Evolutionary conservation across 352 stramenopile species (phyloP), one percentile per base, ranked within the genome.

Genomic region (Phytophthora colocasiae): DNA sequence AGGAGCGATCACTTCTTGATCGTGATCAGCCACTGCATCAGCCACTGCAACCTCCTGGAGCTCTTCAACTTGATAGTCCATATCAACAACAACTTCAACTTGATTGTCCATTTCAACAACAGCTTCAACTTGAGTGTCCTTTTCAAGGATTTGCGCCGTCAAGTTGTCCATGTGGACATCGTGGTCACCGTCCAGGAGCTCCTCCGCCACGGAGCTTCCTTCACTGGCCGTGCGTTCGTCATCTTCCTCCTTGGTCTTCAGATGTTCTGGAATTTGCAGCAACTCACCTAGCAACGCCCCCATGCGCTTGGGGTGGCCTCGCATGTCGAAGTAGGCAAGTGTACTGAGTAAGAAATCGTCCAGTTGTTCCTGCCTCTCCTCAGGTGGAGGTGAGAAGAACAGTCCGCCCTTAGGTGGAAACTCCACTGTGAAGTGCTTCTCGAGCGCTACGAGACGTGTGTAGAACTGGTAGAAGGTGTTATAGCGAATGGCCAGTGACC

Each of bases 391-490:
- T 27, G 77, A 84, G 64, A 77, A 90, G 73, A 90, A 92, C 27
- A 90, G 58, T 19, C 67, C 58, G 34, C 82, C 77, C 50, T 91
- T 91, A 56, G 79, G 77, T 0, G 85, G 85, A 58, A 93, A 92
- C 3, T 80, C 60, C 47, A 87, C 87, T 2, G 58, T 64, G 46
- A 92, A 91, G 51, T 76, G 55, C 40, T 71, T 73, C 49, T 90
- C 83, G 8, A 83, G 34, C 5, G 69, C 71, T 9, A 73, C 45
- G 46, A 93, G 69, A 9, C 77, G 72, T 54, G 36, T 55, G 72
- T 93, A 91, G 54, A 87, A 87, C 22, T 71, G 58, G 51, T 73
- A 77, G 69, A 91, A 91, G 7, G 74, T 76, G 66, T 75, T 87
- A 71, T 92, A 93, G 50, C 85, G 85, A 36, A 93, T 67, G 6